Percentiles rank a stretch among this genome's conserved stretches.
Conservation (phyloP, 2,329 filamentous ascomycete species). For the Mycosphaerella sp. region DNA sequence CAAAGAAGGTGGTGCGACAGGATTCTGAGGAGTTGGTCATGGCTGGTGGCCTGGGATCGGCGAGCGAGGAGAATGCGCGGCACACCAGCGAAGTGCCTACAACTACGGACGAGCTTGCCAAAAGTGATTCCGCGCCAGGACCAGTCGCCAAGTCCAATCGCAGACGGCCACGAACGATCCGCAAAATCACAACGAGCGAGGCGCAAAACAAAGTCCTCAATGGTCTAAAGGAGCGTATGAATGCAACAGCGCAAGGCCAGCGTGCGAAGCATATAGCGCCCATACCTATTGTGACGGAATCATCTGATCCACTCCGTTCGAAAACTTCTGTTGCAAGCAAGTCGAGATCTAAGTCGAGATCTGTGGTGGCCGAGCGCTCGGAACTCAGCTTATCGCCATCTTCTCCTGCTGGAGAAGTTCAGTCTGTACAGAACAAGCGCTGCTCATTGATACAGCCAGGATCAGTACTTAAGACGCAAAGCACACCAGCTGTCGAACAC, state of each 20-base stretch:
- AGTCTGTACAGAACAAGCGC: constrained; percentile 26
- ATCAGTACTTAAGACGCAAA: constrained; percentile 41
- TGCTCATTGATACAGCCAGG: constrained; percentile 32
- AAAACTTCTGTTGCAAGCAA: constrained; percentile 7
- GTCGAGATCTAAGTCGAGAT: constrained; percentile 17
- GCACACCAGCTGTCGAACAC: constrained; percentile 40
- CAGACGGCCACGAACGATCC: constrained; percentile 23
- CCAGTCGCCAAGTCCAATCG: constrained; percentile 18
- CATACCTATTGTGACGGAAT: not conserved
- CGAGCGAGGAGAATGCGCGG: constrained; percentile 10
- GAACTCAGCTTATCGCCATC: constrained; percentile 27
- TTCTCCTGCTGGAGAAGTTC: constrained; percentile 30
- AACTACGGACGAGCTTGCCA: constrained; percentile 26
- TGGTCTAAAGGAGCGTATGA: constrained; percentile 33
- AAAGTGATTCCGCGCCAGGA: constrained; percentile 19
- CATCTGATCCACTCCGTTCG: constrained; percentile 3
- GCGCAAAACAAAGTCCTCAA: constrained; percentile 29
- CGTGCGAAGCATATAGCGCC: constrained; percentile 15
- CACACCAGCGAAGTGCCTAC: constrained; percentile 13
- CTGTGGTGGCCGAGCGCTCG: constrained; percentile 13
- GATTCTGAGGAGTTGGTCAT: constrained; percentile 27
- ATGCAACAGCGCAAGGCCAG: constrained; percentile 26
- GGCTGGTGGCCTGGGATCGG: constrained; percentile 26
- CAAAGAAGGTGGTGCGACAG: constrained; percentile 18
- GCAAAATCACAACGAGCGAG: constrained; percentile 26